Conservation (phyloP, 1,284 basidiomycete species). For the Ceratobasidium sp. region DNA sequence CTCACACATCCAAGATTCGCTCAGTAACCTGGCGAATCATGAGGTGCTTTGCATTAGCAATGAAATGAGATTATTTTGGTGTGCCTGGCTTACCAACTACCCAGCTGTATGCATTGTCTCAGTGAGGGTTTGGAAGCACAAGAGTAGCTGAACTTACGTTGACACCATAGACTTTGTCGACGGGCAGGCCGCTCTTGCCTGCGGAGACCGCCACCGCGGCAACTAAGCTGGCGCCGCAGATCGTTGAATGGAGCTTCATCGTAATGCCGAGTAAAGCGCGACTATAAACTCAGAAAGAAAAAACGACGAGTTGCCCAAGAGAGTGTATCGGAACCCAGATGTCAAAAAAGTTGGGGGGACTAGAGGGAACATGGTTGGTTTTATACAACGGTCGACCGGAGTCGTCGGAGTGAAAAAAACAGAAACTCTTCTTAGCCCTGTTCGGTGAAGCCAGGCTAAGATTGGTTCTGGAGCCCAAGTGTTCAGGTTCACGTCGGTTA, state of each 20-base stretch:
- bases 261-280: not conserved
- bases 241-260: constrained; percentile 19
- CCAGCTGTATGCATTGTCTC: constrained; percentile 11
- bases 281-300: constrained; percentile 1
- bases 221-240: not conserved
- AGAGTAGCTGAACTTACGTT: constrained; percentile 56
- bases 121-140: not conserved
- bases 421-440: not conserved
- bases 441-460: not conserved
- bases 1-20: constrained; percentile 76
- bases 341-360: not conserved
- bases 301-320: not conserved
- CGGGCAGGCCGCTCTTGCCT: constrained; percentile 36
- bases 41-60: too few species aligned
- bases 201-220: constrained; percentile 19
- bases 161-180: constrained; percentile 71
- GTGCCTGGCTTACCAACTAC: constrained; percentile 57
- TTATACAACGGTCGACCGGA: not conserved
- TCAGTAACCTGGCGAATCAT: constrained; percentile 62
- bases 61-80: not conserved
- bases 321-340: not conserved
- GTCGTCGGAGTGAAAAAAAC: not conserved
- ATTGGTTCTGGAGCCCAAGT: not conserved
- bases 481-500: not conserved
- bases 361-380: not conserved